A percentile compares a stretch with the other conserved stretches of the same genome.
Conservation (phyloP, 176 grass and related monocot genomes). For the Raddia distichophylla region DNA sequence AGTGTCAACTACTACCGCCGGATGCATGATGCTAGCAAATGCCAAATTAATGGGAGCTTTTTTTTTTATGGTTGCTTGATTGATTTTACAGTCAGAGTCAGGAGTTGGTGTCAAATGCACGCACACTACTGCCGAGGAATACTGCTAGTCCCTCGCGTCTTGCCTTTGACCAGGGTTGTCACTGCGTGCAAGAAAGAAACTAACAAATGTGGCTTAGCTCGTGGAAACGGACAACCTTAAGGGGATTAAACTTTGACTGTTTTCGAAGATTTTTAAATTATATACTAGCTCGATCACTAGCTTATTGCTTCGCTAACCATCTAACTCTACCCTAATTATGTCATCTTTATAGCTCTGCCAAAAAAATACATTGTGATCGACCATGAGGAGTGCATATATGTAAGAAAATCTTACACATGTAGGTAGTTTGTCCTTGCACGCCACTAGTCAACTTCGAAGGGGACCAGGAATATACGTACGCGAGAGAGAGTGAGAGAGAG, state of each 20-base stretch:
- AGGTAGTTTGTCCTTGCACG: constrained; percentile 8
- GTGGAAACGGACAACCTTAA: constrained; percentile 37
- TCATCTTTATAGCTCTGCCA: not conserved
- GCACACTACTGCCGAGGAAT: constrained; percentile 40
- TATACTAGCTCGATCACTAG: not conserved
- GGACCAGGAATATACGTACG: constrained; percentile 41
- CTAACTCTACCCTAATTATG: constrained; percentile 7
- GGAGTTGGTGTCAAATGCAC: constrained; percentile 22
- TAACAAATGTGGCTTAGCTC: not conserved
- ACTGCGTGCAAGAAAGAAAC: constrained; percentile 25
- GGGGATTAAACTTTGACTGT: constrained; percentile 32
- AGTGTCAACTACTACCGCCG: not conserved
- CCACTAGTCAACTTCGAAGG: constrained; percentile 20
- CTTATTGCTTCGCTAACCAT: constrained; percentile 12
- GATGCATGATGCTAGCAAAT: constrained; percentile 13
- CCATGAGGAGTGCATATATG: too few species aligned
- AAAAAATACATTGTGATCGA: not conserved
- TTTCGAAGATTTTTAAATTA: not conserved
- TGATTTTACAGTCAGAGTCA: not conserved
- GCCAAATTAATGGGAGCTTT: too few species aligned
- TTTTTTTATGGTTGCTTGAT: not conserved
- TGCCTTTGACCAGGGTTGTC: constrained; percentile 4
- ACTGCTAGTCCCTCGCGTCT: not conserved
- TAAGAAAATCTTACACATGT: too few species aligned
- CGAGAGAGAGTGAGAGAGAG: not conserved